Conservation (phyloP, 1,284 basidiomycete genomes). For the Leccinum subrobustum region DNA sequence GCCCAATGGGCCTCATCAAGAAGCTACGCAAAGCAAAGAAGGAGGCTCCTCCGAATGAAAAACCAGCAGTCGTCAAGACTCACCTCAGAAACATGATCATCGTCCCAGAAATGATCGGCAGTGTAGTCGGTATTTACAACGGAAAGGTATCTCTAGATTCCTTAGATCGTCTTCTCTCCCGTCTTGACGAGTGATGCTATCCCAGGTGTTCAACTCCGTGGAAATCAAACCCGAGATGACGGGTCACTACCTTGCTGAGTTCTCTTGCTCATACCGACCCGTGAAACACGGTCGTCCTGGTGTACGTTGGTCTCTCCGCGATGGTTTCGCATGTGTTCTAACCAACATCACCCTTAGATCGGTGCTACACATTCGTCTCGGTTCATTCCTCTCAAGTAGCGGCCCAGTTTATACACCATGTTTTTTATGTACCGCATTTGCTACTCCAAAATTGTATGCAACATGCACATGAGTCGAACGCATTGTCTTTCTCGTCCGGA, state of each 20-base stretch:
- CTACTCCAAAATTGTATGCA: constrained; percentile 31
- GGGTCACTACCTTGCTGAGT: constrained; percentile 98
- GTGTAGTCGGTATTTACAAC: constrained; percentile 96
- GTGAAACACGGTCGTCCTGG: constrained; percentile 99
- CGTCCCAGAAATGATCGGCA: constrained; percentile 99
- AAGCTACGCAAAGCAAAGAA: constrained; percentile 99
- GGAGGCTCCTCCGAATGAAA: constrained; percentile 97
- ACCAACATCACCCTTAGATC: constrained; percentile 48
- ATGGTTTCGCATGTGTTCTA: neutral
- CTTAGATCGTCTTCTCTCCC: neutral
- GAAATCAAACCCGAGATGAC: constrained; percentile 99
- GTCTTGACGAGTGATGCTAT: constrained; percentile 6
- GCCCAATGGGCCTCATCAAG: constrained; percentile 99
- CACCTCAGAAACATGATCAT: constrained; percentile 99
- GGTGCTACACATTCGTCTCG: constrained; percentile 83
- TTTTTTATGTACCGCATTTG: constrained; percentile 19
- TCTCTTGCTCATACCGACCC: constrained; percentile 94
- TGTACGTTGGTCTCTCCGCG: constrained; percentile 44
- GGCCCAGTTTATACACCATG: constrained; percentile 2
- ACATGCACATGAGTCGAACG: constrained; percentile 18
- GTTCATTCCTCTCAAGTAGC: constrained; percentile 62
- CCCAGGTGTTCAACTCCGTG: constrained; percentile 91
- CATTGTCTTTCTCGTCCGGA: constrained; percentile 1
- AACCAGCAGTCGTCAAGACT: constrained; percentile 98
- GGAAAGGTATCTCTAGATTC: constrained; percentile 67